Evolutionary conservation across 139 green algal genomes (phyloP).

Genomic region (Volvox reticuliferus): DNA sequence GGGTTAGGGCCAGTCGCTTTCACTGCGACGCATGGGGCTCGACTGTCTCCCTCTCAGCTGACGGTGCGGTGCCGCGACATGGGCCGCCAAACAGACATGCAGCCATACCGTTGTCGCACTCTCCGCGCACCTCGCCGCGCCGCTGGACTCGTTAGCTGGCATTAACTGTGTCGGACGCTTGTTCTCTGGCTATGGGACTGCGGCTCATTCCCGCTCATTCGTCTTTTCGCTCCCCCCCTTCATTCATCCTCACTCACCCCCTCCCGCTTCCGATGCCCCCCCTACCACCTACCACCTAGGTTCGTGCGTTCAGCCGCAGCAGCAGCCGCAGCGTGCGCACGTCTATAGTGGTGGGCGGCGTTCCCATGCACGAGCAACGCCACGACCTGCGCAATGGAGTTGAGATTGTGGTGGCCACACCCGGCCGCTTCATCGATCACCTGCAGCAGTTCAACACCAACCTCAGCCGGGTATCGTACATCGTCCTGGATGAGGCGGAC

Average conservation of each 20-base stretch:
- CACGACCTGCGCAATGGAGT: constrained; percentile 81
- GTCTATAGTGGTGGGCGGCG: constrained; percentile 77
- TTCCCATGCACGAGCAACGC: constrained; percentile 85
- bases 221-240: not conserved
- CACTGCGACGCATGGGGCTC: no score
- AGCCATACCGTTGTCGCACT: no score
- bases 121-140: no score
- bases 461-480: constrained; percentile 82
- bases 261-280: not conserved
- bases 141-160: no score
- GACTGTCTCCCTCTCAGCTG: no score
- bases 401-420: constrained; percentile 89
- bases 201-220: no score
- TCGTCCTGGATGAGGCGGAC: constrained; percentile 96
- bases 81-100: no score
- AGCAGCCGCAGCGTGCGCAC: constrained; percentile 71
- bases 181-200: no score
- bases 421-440: constrained; percentile 92
- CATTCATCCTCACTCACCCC: not conserved
- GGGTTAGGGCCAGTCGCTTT: no score
- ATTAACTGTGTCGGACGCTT: no score
- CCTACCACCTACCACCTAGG: not conserved
- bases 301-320: constrained; percentile 71
- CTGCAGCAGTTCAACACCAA: constrained; percentile 84
- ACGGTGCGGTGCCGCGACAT: no score